Base-by-base conservation (phyloP, 768 basidiomycete species). In the Tricholoma sp. region DNA sequence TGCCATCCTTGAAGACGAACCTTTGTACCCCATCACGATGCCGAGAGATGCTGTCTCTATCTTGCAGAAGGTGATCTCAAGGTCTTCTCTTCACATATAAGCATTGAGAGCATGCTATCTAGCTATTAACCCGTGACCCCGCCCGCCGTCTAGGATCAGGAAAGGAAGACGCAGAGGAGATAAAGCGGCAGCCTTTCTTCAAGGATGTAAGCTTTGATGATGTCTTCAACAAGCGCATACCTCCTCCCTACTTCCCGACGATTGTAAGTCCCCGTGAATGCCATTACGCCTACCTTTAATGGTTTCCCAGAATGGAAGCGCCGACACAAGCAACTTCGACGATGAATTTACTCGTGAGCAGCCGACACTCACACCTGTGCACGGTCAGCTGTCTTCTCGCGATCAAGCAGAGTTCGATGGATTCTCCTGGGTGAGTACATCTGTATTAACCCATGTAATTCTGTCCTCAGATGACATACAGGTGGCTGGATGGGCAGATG, bases 1-100 rank as follows among this genome's bases (percentile, higher is more conserved):
- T 71, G 97, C 97, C 39, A 98, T 99, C 64, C 74, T 99, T 31
- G 97, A 98, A 71, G 97, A 99, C 67, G 97, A 98, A 70, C 96
- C 95, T 24, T 70, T 99, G 59, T 99, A 98, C 73, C 97, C 97
- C 2, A 98, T 99, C 63, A 98, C 97, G 5, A 99, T 99, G 97
- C 97, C 95, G 7, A 81, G 93, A 54, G 96, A 98, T 65, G 94
- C 94, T 6, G 95, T 98, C 46, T 93, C 93, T 18, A 90, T 98
- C 61, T 67, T 99, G 56, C 94, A 97, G 69, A 94, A 94, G 82
- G 95, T 94, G 62, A 55, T 10, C n/a, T 31, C 47, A 7, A 31
- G 27, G 9, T 50, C 27, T 71, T 63, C 11, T 27, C 12, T 21
- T 10, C 31, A 19, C 6, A 10, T 43, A 18, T 29, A 27, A 47